A percentile compares a stretch with the other conserved stretches of the same genome.
phyloP scores from a whole-genome alignment of 768 basidiomycete species.

The Steccherinum ochraceum region DNA sequence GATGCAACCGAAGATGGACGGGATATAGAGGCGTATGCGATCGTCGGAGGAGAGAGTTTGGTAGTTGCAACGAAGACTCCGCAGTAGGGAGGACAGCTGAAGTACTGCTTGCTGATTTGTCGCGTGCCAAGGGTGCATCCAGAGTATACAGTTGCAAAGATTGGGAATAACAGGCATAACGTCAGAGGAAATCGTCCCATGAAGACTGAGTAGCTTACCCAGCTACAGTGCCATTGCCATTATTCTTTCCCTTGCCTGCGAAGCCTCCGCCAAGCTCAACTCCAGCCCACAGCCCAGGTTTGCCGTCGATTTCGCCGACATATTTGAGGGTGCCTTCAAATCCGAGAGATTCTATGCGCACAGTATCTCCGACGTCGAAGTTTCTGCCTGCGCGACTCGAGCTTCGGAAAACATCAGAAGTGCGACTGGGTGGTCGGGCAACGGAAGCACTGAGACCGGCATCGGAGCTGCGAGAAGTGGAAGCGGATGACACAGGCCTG shows the following conservation, averaged over 20 bases:
- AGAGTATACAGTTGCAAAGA: not conserved
- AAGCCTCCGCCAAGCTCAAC: conserved; percentile 86
- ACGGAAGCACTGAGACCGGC: conserved; percentile 19
- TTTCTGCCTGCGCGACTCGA: conserved; percentile 36
- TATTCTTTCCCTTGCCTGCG: conserved; percentile 89
- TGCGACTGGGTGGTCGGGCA: conserved; percentile 58
- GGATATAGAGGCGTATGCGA: conserved; percentile 40
- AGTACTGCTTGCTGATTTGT: conserved; percentile 76
- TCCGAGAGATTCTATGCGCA: conserved; percentile 82
- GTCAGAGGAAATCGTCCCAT: not conserved
- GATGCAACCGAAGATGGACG: conserved; percentile 82
- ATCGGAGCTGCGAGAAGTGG: conserved; percentile 35
- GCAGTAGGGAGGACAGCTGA: conserved; percentile 74
- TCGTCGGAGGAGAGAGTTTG: conserved; percentile 78
- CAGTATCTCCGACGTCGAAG: conserved; percentile 74
- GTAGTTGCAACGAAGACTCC: conserved; percentile 85
- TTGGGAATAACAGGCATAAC: not conserved
- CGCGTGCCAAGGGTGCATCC: too few relatives aligned
- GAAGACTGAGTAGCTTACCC: conserved; percentile 55
- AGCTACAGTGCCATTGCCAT: conserved; percentile 83
- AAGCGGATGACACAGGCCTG: conserved; percentile 57
- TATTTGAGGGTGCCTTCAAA: conserved; percentile 81
- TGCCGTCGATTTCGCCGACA: conserved; percentile 83
- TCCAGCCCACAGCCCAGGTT: conserved; percentile 88
- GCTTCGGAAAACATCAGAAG: conserved; percentile 54